Evolutionary conservation across 192 early-diverging fungal genomes (phyloP).

Genomic region (Podila epicladia): DNA sequence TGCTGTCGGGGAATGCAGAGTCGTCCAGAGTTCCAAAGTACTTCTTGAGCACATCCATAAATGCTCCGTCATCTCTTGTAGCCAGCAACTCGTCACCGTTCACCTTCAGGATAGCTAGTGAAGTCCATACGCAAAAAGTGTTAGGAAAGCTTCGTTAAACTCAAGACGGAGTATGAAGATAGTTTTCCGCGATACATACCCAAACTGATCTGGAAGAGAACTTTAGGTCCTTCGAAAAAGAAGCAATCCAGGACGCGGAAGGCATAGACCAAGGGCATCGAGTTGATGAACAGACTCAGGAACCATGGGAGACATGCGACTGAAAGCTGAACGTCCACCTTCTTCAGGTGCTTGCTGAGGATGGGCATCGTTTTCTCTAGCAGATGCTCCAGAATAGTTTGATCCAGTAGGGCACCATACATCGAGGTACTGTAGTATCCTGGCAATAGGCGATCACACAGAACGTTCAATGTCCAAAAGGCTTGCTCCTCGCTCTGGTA

Average conservation of each 20-base stretch:
- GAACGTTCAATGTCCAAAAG: constrained; percentile 93
- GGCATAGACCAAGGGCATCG: constrained; percentile 91
- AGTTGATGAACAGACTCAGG: constrained; percentile 95
- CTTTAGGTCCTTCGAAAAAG: constrained; percentile 95
- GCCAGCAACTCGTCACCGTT: constrained; percentile 82
- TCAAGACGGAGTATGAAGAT: neutral
- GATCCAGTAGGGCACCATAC: constrained; percentile 97
- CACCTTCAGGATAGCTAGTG: constrained; percentile 87
- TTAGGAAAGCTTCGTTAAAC: neutral
- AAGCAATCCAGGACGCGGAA: constrained; percentile 95
- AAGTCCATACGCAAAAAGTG: constrained; percentile 4
- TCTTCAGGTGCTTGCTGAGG: constrained; percentile 83
- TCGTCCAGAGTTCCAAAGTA: constrained; percentile 90
- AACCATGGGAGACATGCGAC: constrained; percentile 99
- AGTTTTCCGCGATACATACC: constrained; percentile 13
- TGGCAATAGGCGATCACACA: constrained; percentile 91
- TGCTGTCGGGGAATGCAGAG: constrained; percentile 67
- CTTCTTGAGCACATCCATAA: constrained; percentile 84
- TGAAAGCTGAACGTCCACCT: constrained; percentile 93
- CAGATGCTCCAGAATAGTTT: constrained; percentile 92
- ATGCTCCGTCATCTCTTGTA: constrained; percentile 77
- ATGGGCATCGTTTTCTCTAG: constrained; percentile 93
- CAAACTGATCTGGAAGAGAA: constrained; percentile 94
- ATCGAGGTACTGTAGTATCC: constrained; percentile 98
- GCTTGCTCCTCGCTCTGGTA: constrained; percentile 97